phyloP scores from a whole-genome alignment of 1,139 yeast genomes.

The Pneumocystis wakefieldiae region DNA sequence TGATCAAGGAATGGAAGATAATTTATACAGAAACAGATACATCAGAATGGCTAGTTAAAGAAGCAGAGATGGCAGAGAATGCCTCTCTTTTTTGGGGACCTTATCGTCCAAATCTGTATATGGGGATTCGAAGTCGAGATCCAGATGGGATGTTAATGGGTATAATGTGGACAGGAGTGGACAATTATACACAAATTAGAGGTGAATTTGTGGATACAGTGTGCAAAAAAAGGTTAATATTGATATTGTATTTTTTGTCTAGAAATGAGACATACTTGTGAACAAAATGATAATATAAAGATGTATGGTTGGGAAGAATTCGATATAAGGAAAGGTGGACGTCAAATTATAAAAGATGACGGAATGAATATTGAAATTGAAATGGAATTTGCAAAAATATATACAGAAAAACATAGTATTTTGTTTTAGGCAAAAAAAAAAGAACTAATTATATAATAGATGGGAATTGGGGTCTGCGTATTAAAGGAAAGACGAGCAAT shows the following conservation, averaged over 20 bases:
- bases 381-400: conserved; percentile 62
- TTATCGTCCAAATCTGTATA: conserved; percentile 69
- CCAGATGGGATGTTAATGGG: conserved; percentile 73
- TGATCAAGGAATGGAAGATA: not conserved
- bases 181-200: conserved; percentile 41
- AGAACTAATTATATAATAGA: conserved; percentile 3
- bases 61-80: conserved; percentile 8
- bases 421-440: not conserved
- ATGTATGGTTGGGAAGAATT: conserved; percentile 76
- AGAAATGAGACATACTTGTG: conserved; percentile 63
- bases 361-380: conserved; percentile 48
- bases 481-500: conserved; percentile 14
- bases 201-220: not conserved
- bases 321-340: conserved; percentile 82
- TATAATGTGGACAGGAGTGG: conserved; percentile 74
- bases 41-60: not conserved
- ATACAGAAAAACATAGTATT: conserved; percentile 41
- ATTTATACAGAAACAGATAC: not conserved
- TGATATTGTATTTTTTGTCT: not conserved
- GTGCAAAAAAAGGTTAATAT: not conserved
- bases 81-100: conserved; percentile 66
- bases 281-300: conserved; percentile 53
- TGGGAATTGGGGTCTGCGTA: conserved; percentile 15
- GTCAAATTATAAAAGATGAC: conserved; percentile 55
- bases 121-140: conserved; percentile 69